Percentiles rank a stretch among this genome's conserved stretches.
Evolutionary conservation across 2,329 filamentous ascomycete genomes (phyloP).

Genomic region (Fusarium sp.): DNA sequence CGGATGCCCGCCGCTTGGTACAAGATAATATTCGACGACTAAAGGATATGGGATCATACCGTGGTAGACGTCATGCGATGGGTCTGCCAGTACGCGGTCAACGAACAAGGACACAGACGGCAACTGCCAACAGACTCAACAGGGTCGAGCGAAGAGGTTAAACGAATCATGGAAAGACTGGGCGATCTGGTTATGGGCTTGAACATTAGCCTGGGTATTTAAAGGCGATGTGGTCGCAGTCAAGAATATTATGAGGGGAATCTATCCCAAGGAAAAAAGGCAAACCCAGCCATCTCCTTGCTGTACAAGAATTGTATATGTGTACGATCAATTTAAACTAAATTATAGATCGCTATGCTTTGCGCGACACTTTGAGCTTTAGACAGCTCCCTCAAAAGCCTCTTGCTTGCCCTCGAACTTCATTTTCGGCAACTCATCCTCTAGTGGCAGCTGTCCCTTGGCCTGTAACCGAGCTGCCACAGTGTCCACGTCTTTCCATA

Average conservation of each 20-base stretch:
- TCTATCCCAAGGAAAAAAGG: slow-evolving; percentile 12
- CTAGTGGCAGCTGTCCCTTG: slow-evolving; percentile 64
- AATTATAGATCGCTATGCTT: slow-evolving; percentile 22
- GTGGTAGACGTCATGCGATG: slow-evolving; percentile 93
- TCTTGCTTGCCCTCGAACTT: slow-evolving; percentile 26
- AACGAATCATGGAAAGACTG: slow-evolving; percentile 5
- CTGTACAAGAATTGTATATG: slow-evolving; percentile 53
- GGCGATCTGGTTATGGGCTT: background rate
- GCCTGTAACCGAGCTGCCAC: slow-evolving; percentile 76
- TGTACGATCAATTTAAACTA: slow-evolving; percentile 48
- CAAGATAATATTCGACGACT: slow-evolving; percentile 88
- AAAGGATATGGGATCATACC: slow-evolving; percentile 90
- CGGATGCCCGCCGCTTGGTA: slow-evolving; percentile 81
- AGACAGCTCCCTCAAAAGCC: slow-evolving; percentile 6
- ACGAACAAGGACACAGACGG: slow-evolving; percentile 81
- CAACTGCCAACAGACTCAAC: slow-evolving; percentile 73
- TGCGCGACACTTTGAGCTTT: slow-evolving; percentile 9
- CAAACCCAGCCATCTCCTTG: slow-evolving; percentile 27
- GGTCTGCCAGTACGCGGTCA: slow-evolving; percentile 92
- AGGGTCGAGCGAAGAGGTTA: slow-evolving; percentile 59
- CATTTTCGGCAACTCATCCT: slow-evolving; percentile 61
- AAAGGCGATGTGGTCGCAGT: slow-evolving; percentile 3
- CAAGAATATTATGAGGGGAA: slow-evolving; percentile 5
- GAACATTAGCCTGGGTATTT: background rate
- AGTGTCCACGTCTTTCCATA: slow-evolving; percentile 83